Percentiles rank a stretch among this genome's conserved stretches.
Evolutionary conservation across 192 early-diverging fungal genomes (phyloP).

Genomic region (Backusella tuberculispora): DNA sequence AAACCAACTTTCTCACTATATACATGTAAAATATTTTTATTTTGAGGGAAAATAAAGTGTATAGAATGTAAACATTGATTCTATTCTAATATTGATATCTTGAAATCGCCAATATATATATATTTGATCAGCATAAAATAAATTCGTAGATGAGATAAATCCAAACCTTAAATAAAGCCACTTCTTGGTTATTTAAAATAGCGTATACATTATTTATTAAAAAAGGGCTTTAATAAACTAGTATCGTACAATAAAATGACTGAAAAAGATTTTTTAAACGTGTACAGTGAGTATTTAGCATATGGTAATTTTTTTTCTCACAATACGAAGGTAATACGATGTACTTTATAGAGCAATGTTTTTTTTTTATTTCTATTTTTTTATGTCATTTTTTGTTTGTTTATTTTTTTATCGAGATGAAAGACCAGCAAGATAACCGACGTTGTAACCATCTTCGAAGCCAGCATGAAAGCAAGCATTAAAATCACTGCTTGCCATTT

Average conservation of each 20-base stretch:
- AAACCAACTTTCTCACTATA: no score
- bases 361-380: not conserved
- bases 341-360: no score
- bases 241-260: not conserved
- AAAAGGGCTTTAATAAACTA: not conserved
- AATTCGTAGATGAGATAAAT: no score
- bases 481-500: not conserved
- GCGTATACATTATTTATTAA: not conserved
- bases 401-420: constrained; percentile 5
- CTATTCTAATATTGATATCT: no score
- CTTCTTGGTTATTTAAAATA: no score
- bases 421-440: not conserved
- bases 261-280: not conserved
- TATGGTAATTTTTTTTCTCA: not conserved
- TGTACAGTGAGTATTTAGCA: not conserved
- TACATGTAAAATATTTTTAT: no score
- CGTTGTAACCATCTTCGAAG: not conserved
- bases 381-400: not conserved
- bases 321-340: not conserved
- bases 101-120: no score
- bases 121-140: no score
- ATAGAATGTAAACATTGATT: no score
- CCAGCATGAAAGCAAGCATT: not conserved
- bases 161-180: no score
- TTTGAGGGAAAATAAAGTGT: no score